Conservation (phyloP, 2,329 filamentous ascomycete species). For the Aspergillus intermedius region DNA sequence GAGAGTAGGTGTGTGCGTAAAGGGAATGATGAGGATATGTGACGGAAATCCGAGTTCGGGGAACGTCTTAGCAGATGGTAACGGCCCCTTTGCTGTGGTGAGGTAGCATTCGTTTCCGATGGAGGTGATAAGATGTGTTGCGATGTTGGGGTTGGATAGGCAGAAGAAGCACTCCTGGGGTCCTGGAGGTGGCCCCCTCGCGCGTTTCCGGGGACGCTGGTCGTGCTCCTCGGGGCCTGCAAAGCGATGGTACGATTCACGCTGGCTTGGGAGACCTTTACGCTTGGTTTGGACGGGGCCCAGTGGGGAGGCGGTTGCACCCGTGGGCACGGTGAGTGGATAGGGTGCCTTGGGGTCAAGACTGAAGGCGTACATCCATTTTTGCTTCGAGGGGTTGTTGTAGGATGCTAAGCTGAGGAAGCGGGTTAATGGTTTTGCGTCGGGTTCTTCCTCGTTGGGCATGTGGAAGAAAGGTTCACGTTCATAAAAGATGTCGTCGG, state of each 20-base stretch:
- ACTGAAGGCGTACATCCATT: slow-evolving; percentile 54
- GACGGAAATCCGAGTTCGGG: slow-evolving; percentile 67
- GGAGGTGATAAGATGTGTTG: slow-evolving; percentile 80
- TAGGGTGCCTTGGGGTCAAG: slow-evolving; percentile 59
- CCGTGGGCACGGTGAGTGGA: slow-evolving; percentile 56
- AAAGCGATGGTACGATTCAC: slow-evolving; percentile 33
- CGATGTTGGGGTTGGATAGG: slow-evolving; percentile 75
- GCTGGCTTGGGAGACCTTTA: slow-evolving; percentile 31
- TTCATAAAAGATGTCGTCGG: slow-evolving; percentile 70
- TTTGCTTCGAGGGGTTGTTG: slow-evolving; percentile 69
- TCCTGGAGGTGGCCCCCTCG: slow-evolving; percentile 48
- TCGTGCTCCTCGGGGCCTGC: slow-evolving; percentile 30
- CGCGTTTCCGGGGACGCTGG: slow-evolving; percentile 35
- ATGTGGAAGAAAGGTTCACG: slow-evolving; percentile 83
- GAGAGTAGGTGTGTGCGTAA: slow-evolving; percentile 73
- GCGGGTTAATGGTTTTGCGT: slow-evolving; percentile 62
- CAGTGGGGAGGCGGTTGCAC: slow-evolving; percentile 67
- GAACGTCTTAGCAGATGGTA: slow-evolving; percentile 67
- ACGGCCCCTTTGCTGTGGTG: slow-evolving; percentile 84
- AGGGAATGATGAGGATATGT: slow-evolving; percentile 86
- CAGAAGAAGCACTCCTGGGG: slow-evolving; percentile 92
- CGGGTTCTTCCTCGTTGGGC: slow-evolving; percentile 46
- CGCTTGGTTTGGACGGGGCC: slow-evolving; percentile 53
- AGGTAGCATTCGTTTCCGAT: slow-evolving; percentile 84
- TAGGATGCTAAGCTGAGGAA: slow-evolving; percentile 84